Evolutionary conservation across 2,329 filamentous ascomycete species (phyloP), one percentile per base, ranked within the genome.

Genomic region (Hypoxylon sp.): DNA sequence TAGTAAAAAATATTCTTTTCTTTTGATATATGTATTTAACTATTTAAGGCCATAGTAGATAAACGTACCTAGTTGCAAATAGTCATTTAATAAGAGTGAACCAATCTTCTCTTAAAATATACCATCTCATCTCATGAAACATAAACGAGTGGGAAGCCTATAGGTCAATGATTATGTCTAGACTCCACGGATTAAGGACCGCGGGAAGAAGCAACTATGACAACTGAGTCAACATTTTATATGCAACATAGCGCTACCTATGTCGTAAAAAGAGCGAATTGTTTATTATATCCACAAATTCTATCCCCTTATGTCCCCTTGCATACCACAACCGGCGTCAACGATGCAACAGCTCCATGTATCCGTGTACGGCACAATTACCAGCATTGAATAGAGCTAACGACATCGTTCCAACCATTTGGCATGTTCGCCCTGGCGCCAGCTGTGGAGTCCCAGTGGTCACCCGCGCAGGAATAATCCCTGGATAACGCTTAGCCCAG

Each of bases 381-480:
- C 57, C 57, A 59, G 57, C 57, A 59, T 26, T 59, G 57, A 17
- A 59, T 31, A 37, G 57, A 29, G n/a, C 57, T 59, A 8, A 11
- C 57, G 11, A 19, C 44, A 9, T 59, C 46, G 33, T 59, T 59
- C 46, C 46, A 59, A 2, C 57, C 57, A 11, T 50, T 42, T 0
- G 57, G 57, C 57, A 59, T 51, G 46, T 59, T 59, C 57, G 37
- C 22, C 33, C 44, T 59, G 22, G 19, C 57, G 17, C 57, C 57
- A 33, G 57, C 57, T 13, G 39, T 35, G 46, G 57, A 59, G 33
- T 59, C 57, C 57, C 57, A 59, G 44, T 59, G 57, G 33, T 59
- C 57, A 31, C 57, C 57, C 10, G 33, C 19, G 29, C 57, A 59
- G 3, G 46, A 51, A 33, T 59, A 59, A 33, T 59, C 14, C 57